Evolutionary conservation across 768 basidiomycete species (phyloP).

Genomic region (Termitomyces sp.): DNA sequence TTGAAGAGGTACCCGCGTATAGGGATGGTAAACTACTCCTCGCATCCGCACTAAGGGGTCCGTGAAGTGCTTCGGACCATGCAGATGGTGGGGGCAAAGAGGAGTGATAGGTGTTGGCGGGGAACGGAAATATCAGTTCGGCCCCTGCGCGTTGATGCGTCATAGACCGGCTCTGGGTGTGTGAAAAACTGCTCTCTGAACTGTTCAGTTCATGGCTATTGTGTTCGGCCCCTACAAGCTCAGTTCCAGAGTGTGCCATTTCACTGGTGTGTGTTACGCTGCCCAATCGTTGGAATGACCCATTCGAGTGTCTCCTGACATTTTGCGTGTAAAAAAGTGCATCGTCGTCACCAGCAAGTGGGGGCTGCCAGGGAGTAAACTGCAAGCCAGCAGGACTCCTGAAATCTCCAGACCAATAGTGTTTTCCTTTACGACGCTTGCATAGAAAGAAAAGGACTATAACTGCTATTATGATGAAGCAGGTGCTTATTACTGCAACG

Average conservation of each 20-base stretch:
- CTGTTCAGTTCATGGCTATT: conserved; percentile 19
- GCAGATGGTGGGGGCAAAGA: conserved; percentile 8
- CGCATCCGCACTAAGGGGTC: neutral
- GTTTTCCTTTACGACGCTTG: conserved; percentile 22
- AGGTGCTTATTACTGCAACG: conserved; percentile 30
- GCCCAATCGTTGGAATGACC: conserved; percentile 14
- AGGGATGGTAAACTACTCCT: conserved; percentile 11
- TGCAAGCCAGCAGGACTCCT: conserved; percentile 15
- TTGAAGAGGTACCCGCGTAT: neutral
- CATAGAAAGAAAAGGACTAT: conserved; percentile 33
- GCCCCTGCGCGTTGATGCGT: conserved; percentile 21
- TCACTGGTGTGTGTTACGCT: conserved; percentile 18
- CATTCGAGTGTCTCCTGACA: conserved; percentile 6
- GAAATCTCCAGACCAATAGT: conserved; percentile 7
- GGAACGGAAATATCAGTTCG: neutral
- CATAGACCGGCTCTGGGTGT: conserved; percentile 18
- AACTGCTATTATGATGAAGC: conserved; percentile 28
- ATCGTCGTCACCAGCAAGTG: conserved; percentile 32
- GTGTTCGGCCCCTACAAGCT: neutral
- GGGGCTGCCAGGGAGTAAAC: conserved; percentile 28
- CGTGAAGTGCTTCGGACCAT: neutral
- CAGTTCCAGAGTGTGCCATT: conserved; percentile 13
- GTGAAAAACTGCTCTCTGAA: conserved; percentile 22
- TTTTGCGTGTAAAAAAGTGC: conserved; percentile 15
- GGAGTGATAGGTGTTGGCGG: neutral